phyloP scores from a whole-genome alignment of 768 basidiomycete species.

The Cystofilobasidium ferigula region DNA sequence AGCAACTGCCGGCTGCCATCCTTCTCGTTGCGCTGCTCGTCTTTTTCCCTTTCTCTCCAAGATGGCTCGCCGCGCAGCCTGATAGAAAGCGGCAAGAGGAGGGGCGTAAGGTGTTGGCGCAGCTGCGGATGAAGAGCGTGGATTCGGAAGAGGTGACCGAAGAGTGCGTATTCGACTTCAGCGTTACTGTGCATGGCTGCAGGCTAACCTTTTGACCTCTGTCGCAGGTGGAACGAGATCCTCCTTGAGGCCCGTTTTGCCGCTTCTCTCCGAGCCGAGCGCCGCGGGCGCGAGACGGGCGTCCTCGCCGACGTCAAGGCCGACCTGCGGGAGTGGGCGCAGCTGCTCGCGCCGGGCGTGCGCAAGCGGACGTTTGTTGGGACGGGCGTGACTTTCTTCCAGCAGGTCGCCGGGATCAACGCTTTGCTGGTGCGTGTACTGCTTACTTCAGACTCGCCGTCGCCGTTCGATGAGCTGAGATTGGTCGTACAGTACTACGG shows the following conservation, averaged over 20 bases:
- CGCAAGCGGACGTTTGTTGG: slow-evolving; percentile 57
- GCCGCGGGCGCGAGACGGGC: slow-evolving; percentile 4
- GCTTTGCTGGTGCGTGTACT: slow-evolving; percentile 49
- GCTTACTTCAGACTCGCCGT: background rate
- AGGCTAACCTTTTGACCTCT: too few relatives aligned
- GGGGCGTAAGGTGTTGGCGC: slow-evolving; percentile 49
- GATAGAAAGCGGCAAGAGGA: slow-evolving; percentile 41
- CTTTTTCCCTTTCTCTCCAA: slow-evolving; percentile 54
- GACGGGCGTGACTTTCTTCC: slow-evolving; percentile 67
- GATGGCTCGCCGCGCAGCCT: slow-evolving; percentile 47
- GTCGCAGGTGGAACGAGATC: slow-evolving; percentile 50
- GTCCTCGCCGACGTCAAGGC: slow-evolving; percentile 1
- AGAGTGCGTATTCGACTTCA: too few relatives aligned
- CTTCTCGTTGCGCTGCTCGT: slow-evolving; percentile 47
- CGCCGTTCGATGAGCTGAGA: background rate
- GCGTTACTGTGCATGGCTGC: too few relatives aligned
- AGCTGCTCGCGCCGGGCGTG: slow-evolving; percentile 49
- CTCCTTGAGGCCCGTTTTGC: slow-evolving; percentile 65
- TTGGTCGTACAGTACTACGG: slow-evolving; percentile 48
- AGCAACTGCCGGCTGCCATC: slow-evolving; percentile 57
- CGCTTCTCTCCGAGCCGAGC: slow-evolving; percentile 44
- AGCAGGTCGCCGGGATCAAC: slow-evolving; percentile 72
- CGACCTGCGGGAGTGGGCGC: slow-evolving; percentile 48
- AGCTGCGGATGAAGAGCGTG: slow-evolving; percentile 45
- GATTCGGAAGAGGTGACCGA: slow-evolving; percentile 51